Percentiles rank a stretch among this genome's conserved stretches.
Conservation (phyloP, 495 filamentous ascomycete species). For the Chaetomium fimeti region DNA sequence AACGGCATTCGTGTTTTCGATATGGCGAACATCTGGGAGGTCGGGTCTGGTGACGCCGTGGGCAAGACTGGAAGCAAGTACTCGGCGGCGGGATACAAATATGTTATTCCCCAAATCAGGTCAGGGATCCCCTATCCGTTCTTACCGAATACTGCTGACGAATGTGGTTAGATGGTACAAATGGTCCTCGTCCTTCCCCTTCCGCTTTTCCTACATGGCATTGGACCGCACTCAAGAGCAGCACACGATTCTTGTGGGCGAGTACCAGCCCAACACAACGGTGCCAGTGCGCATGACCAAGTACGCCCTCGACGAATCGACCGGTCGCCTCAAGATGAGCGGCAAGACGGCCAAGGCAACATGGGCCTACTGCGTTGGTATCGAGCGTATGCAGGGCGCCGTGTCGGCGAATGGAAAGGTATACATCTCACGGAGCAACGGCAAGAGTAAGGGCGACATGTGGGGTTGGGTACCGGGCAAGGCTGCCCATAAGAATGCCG, state of each 20-base stretch:
- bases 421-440: slow-evolving; percentile 27
- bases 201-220: slow-evolving; percentile 21
- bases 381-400: slow-evolving; percentile 26
- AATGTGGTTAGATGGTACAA: slow-evolving; percentile 18
- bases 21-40: slow-evolving; percentile 21
- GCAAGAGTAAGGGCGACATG: slow-evolving; percentile 17
- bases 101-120: slow-evolving; percentile 23
- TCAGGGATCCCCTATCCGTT: background rate
- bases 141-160: background rate
- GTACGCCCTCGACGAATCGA: slow-evolving; percentile 19
- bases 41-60: slow-evolving; percentile 14
- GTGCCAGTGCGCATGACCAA: slow-evolving; percentile 20
- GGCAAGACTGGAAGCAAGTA: slow-evolving; percentile 17
- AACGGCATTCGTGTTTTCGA: slow-evolving; percentile 25
- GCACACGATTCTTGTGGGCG: slow-evolving; percentile 20
- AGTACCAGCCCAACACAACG: slow-evolving; percentile 17
- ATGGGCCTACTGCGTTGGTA: slow-evolving; percentile 25
- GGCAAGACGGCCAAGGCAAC: slow-evolving; percentile 16
- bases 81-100: slow-evolving; percentile 22
- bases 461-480: slow-evolving; percentile 23
- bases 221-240: slow-evolving; percentile 20
- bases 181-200: slow-evolving; percentile 20
- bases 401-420: slow-evolving; percentile 26
- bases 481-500: background rate
- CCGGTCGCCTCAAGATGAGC: slow-evolving; percentile 17